Percentiles rank a stretch among this genome's conserved stretches.
Evolutionary conservation across 208 protist genomes (phyloP).

Genomic region (Leishmania gerbilli): DNA sequence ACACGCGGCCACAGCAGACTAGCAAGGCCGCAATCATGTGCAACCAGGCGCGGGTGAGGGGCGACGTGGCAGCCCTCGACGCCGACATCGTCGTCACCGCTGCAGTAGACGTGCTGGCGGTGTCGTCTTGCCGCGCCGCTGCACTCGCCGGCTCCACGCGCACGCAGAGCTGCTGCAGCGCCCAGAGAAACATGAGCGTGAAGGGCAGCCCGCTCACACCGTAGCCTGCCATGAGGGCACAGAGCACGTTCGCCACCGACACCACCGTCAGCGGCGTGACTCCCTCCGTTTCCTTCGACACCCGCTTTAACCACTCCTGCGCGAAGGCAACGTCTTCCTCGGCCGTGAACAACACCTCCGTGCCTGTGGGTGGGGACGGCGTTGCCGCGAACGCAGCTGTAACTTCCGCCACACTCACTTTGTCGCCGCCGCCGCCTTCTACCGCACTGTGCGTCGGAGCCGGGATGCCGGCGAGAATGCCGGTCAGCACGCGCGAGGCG

Average conservation of each 20-base stretch:
- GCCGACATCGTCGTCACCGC: constrained; percentile 14
- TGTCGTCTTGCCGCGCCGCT: constrained; percentile 7
- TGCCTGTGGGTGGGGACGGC: neutral
- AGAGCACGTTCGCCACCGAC: constrained; percentile 54
- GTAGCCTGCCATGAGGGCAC: constrained; percentile 57
- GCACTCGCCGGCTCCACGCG: constrained; percentile 16
- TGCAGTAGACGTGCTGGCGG: constrained; percentile 8
- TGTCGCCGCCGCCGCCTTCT: neutral
- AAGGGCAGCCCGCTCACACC: constrained; percentile 55
- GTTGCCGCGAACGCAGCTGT: neutral
- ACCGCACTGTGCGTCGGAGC: constrained; percentile 4
- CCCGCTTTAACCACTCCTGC: constrained; percentile 53
- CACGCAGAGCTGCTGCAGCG: constrained; percentile 52
- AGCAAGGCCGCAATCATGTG: constrained; percentile 60
- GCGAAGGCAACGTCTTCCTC: constrained; percentile 54
- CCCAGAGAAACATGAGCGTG: constrained; percentile 45
- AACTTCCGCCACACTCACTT: neutral
- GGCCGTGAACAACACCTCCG: constrained; percentile 40
- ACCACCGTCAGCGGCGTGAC: constrained; percentile 63
- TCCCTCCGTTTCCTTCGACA: constrained; percentile 13
- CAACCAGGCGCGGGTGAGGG: constrained; percentile 66
- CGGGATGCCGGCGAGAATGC: constrained; percentile 53
- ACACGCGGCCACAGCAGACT: constrained; percentile 44
- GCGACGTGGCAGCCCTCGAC: constrained; percentile 28
- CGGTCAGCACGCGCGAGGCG: constrained; percentile 50